These are phyloP conservation scores for Acidomyces sp. DNA, from an alignment of 495 filamentous ascomycete species.

Conservation along the genomic window DNA sequence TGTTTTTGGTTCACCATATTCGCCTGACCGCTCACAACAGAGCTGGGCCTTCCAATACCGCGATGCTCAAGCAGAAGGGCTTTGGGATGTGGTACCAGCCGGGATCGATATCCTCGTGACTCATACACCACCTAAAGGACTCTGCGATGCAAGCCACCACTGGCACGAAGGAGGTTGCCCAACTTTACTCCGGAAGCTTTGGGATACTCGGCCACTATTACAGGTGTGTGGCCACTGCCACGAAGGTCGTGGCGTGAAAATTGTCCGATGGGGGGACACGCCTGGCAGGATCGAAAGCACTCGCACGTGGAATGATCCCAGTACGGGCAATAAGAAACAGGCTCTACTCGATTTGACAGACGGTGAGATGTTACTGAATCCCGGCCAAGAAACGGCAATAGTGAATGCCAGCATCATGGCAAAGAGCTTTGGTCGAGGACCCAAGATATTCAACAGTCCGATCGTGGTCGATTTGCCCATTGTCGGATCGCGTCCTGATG, in stretches of 20 bases:
- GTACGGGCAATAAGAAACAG: slow-evolving; percentile 42
- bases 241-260: slow-evolving; percentile 34
- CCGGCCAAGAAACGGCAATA: slow-evolving; percentile 55
- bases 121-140: slow-evolving; percentile 27
- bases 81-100: slow-evolving; percentile 34
- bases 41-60: slow-evolving; percentile 66
- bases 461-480: slow-evolving; percentile 68
- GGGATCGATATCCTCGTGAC: slow-evolving; percentile 29
- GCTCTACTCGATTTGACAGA: slow-evolving; percentile 44
- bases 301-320: slow-evolving; percentile 34
- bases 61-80: slow-evolving; percentile 31
- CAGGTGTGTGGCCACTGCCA: slow-evolving; percentile 30
- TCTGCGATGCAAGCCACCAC: slow-evolving; percentile 20
- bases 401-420: slow-evolving; percentile 65
- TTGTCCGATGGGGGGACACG: slow-evolving; percentile 38
- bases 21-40: slow-evolving; percentile 32
- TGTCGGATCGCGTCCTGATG: too few relatives aligned
- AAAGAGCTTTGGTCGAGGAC: slow-evolving; percentile 42
- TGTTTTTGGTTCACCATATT: slow-evolving; percentile 65
- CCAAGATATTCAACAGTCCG: slow-evolving; percentile 55
- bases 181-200: slow-evolving; percentile 17
- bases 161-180: slow-evolving; percentile 23
- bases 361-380: slow-evolving; percentile 1
- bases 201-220: slow-evolving; percentile 26
- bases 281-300: slow-evolving; percentile 20